Percentiles rank a stretch among this genome's conserved stretches.
Conservation (phyloP, 1,284 basidiomycete species). For the Ustilago hordei region DNA sequence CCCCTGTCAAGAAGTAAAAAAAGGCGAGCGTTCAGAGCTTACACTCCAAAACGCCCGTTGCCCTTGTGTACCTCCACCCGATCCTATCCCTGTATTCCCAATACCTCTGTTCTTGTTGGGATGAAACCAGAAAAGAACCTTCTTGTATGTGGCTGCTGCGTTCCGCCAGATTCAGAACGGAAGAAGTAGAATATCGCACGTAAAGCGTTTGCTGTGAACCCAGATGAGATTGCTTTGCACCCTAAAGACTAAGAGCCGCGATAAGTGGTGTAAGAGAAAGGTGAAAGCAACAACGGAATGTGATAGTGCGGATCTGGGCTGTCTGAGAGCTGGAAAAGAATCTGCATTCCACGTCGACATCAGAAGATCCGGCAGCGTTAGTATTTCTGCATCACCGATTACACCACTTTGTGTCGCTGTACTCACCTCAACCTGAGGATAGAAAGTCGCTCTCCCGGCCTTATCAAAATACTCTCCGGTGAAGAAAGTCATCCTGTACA, state of each 20-base stretch:
- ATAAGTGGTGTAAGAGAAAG: slow-evolving; percentile 92
- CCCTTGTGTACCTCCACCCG: neutral
- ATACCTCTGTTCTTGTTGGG: neutral
- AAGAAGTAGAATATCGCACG: neutral
- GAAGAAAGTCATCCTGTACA: slow-evolving; percentile 87
- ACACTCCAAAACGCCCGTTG: neutral
- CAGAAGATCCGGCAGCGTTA: neutral
- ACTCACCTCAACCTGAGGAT: slow-evolving; percentile 85
- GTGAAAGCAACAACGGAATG: slow-evolving; percentile 89
- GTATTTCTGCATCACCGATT: neutral
- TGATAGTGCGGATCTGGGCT: slow-evolving; percentile 77
- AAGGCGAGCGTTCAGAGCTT: neutral
- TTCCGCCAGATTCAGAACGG: neutral
- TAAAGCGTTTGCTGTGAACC: neutral
- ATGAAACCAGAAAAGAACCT: neutral
- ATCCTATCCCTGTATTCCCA: neutral
- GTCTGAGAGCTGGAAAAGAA: slow-evolving; percentile 53
- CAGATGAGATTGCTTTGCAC: neutral
- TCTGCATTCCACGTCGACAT: slow-evolving; percentile 25
- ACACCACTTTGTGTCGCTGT: neutral
- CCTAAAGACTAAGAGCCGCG: slow-evolving; percentile 73
- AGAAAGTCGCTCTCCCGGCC: slow-evolving; percentile 79
- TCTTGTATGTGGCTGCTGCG: neutral
- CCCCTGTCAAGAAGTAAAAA: slow-evolving; percentile 38
- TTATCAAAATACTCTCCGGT: slow-evolving; percentile 83